A percentile compares a stretch with the other conserved stretches of the same genome.
Conservation (phyloP, 1,284 basidiomycete genomes). For the Malassezia dermatis region DNA sequence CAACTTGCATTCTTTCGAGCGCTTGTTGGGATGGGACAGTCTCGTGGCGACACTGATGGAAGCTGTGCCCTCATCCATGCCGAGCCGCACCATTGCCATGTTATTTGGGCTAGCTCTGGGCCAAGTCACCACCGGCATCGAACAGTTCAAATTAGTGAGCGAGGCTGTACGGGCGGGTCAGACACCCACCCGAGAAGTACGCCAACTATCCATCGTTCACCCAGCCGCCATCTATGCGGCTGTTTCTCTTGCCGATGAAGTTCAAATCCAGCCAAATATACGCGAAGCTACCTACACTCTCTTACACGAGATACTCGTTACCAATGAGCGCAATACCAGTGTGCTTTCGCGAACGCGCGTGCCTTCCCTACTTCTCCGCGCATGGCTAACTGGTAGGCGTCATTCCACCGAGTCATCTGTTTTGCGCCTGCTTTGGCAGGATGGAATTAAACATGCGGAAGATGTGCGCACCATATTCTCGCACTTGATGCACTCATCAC, state of each 20-base stretch:
- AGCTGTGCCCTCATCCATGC: not conserved
- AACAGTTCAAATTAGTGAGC: not conserved
- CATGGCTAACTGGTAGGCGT: not conserved
- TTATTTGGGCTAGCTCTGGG: constrained; percentile 31
- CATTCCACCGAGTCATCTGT: not conserved
- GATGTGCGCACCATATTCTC: constrained; percentile 21
- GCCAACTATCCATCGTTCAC: not conserved
- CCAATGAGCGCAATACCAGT: constrained; percentile 2
- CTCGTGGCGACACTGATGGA: constrained; percentile 19
- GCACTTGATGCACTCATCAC: constrained; percentile 8
- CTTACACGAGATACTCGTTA: not conserved
- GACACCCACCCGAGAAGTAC: no score
- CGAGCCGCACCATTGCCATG: constrained; percentile 20
- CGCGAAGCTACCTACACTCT: not conserved
- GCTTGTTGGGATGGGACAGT: constrained; percentile 30
- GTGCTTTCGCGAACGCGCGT: constrained; percentile 8
- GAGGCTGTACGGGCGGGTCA: not conserved
- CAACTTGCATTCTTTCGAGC: constrained; percentile 27
- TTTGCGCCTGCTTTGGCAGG: constrained; percentile 3
- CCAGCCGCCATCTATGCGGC: constrained; percentile 3
- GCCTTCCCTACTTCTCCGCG: constrained; percentile 2
- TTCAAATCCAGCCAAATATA: not conserved
- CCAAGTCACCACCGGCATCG: constrained; percentile 23
- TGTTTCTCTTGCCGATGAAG: not conserved
- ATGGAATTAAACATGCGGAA: constrained; percentile 20